Conservation (phyloP, 2,329 filamentous ascomycete species). For the Exophiala sp. region DNA sequence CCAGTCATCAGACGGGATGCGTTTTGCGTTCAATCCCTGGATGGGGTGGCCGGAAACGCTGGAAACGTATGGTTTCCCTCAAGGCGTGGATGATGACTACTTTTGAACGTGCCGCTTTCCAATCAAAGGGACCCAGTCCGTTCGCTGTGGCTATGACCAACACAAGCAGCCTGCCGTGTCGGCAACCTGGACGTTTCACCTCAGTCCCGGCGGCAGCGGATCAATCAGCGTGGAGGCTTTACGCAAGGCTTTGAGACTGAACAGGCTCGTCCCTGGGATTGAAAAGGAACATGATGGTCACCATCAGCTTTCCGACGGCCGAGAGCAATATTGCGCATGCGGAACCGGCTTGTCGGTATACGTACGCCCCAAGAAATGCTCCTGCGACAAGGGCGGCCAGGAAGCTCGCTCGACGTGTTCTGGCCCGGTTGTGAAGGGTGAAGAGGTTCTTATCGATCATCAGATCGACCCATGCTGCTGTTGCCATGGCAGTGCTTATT, state of each 20-base stretch:
- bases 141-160: too few species aligned
- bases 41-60: conserved; percentile 17
- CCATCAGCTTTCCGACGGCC: conserved; percentile 18
- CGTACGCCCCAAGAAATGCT: conserved; percentile 46
- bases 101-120: conserved; percentile 7
- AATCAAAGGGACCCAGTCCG: too few species aligned
- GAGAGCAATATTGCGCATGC: conserved; percentile 13
- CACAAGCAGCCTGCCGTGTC: too few species aligned
- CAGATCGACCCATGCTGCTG: conserved; percentile 57
- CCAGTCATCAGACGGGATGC: conserved; percentile 16
- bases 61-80: conserved; percentile 16
- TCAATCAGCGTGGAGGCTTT: neutral
- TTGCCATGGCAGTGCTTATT: conserved; percentile 61
- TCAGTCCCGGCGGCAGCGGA: neutral
- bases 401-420: conserved; percentile 49
- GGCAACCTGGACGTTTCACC: too few species aligned
- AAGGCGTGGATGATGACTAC: conserved; percentile 17
- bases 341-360: conserved; percentile 16
- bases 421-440: conserved; percentile 42
- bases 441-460: conserved; percentile 52
- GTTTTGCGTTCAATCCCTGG: conserved; percentile 17
- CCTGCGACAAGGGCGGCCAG: conserved; percentile 45
- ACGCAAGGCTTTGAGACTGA: neutral
- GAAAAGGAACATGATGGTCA: conserved; percentile 21
- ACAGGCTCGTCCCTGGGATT: conserved; percentile 12